Percentiles rank a stretch among this genome's conserved stretches.
These are phyloP conservation scores for Aphanomyces astaci DNA, from an alignment of 352 stramenopile species.

Conservation along the genomic window DNA sequence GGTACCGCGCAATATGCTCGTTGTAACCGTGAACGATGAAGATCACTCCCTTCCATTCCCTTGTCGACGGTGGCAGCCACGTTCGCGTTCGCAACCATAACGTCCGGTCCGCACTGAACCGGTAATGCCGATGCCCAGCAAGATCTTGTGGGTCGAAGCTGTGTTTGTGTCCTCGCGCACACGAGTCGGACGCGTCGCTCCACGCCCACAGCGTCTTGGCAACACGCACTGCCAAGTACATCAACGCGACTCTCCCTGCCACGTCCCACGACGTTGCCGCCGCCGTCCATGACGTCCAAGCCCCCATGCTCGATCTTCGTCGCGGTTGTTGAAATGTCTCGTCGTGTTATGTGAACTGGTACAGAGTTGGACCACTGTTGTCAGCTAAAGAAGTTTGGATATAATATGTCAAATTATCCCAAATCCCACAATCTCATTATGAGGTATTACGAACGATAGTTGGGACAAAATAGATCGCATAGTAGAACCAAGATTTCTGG, in stretches of 20 bases:
- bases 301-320: too few species aligned
- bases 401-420: too few species aligned
- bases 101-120: slow-evolving; percentile 12
- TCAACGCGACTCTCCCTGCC: neutral
- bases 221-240: neutral
- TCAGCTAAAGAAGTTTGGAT: too few species aligned
- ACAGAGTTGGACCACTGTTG: too few species aligned
- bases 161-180: neutral
- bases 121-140: slow-evolving; percentile 2
- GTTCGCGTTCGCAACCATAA: slow-evolving; percentile 41
- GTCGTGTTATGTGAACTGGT: too few species aligned
- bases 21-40: slow-evolving; percentile 53
- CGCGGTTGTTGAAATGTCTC: too few species aligned
- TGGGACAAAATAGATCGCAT: too few species aligned
- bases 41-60: slow-evolving; percentile 30
- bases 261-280: too few species aligned
- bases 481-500: too few species aligned
- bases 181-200: neutral
- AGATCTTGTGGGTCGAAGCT: neutral
- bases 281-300: too few species aligned
- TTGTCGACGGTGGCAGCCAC: slow-evolving; percentile 34
- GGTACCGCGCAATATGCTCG: slow-evolving; percentile 45
- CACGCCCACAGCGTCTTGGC: neutral
- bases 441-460: too few species aligned
- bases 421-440: too few species aligned